Percentiles rank a stretch among this genome's conserved stretches.
These are phyloP conservation scores for Colletotrichum tropicicola DNA, from an alignment of 2,329 filamentous ascomycete genomes.

Conservation along the genomic window DNA sequence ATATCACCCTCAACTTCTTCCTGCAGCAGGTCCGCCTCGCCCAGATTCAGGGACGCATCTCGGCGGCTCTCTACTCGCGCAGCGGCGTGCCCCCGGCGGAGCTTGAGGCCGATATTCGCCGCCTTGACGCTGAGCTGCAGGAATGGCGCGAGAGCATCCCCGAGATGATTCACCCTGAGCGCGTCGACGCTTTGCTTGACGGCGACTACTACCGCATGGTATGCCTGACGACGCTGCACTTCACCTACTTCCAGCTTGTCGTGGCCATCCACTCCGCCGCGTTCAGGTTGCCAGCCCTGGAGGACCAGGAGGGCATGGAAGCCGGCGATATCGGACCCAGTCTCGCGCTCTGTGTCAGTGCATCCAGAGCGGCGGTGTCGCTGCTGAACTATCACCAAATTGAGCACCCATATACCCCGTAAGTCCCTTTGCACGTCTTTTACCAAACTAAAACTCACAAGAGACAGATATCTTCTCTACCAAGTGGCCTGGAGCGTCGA, in stretches of 20 bases:
- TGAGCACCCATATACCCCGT: conserved; percentile 20
- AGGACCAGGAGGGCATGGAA: conserved; percentile 18
- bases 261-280: conserved; percentile 23
- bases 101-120: conserved; percentile 24
- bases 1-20: conserved; percentile 22
- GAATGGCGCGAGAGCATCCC: conserved; percentile 24
- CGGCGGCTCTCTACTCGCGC: conserved; percentile 1
- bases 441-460: background rate
- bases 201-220: conserved; percentile 20
- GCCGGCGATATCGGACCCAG: conserved; percentile 3
- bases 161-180: conserved; percentile 24
- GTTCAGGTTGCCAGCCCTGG: conserved; percentile 6
- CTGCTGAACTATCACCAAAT: conserved; percentile 22
- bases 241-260: conserved; percentile 26
- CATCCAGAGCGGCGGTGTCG: conserved; percentile 23
- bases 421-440: background rate
- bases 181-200: conserved; percentile 15
- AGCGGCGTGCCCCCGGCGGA: conserved; percentile 6
- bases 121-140: conserved; percentile 20
- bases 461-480: conserved; percentile 12
- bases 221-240: conserved; percentile 16
- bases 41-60: conserved; percentile 18
- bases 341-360: conserved; percentile 14
- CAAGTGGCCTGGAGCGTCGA: conserved; percentile 26
- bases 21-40: conserved; percentile 25